Evolutionary conservation across 2,329 filamentous ascomycete species (phyloP).

Genomic region (Polytolypa hystricis): DNA sequence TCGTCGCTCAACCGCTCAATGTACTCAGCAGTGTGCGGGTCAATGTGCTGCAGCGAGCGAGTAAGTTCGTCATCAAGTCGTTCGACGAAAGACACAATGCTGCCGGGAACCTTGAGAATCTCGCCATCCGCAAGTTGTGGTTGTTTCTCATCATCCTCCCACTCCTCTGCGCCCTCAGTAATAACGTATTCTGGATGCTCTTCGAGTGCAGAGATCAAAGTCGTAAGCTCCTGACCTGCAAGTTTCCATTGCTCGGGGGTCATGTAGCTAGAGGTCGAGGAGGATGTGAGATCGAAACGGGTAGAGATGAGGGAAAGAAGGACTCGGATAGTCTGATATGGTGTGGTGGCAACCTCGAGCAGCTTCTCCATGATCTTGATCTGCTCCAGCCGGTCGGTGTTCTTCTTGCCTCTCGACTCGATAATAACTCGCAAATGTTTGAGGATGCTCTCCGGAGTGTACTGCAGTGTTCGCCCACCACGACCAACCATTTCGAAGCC

Average conservation of each 20-base stretch:
- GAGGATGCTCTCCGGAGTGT: conserved; percentile 94
- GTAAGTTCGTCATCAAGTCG: conserved; percentile 94
- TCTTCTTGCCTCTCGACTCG: conserved; percentile 96
- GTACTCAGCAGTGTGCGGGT: conserved; percentile 97
- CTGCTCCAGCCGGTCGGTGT: conserved; percentile 89
- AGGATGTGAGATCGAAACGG: conserved; percentile 81
- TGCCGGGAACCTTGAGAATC: conserved; percentile 84
- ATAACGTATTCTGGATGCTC: conserved; percentile 71
- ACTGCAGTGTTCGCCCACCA: conserved; percentile 78
- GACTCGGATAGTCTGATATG: conserved; percentile 89
- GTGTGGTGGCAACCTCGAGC: conserved; percentile 72
- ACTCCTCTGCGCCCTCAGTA: conserved; percentile 86
- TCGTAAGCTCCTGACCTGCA: conserved; percentile 74
- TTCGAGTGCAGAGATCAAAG: conserved; percentile 69
- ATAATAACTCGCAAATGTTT: conserved; percentile 90
- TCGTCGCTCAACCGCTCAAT: conserved; percentile 92
- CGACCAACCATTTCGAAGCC: conserved; percentile 84
- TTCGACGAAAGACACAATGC: conserved; percentile 88
- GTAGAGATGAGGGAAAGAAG: conserved; percentile 86
- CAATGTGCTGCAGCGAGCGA: conserved; percentile 91
- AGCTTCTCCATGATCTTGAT: conserved; percentile 97
- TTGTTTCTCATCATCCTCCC: conserved; percentile 96
- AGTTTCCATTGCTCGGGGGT: conserved; percentile 93
- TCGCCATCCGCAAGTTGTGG: conserved; percentile 63
- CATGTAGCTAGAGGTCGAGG: conserved; percentile 66